Evolutionary conservation across 805 yeast species (phyloP), one percentile per base, ranked within the genome.

Genomic region (Starmerella bombi): DNA sequence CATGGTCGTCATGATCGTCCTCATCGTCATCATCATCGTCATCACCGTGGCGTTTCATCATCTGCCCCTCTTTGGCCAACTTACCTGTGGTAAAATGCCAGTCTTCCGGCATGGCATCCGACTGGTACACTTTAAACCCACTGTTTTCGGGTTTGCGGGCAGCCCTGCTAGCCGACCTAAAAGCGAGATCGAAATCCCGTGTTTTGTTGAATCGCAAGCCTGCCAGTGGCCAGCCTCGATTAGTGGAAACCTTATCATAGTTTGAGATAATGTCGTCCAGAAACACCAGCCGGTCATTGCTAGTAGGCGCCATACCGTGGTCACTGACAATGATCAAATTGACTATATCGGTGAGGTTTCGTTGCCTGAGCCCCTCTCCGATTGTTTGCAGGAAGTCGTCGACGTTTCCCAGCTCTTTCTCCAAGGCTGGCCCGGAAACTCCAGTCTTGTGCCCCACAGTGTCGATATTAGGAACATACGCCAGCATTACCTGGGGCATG

Each of bases 251-350:
- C 42, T 66, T 64, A 2, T 57, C 52, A 45, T 70, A 45, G 35
- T 47, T 45, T 51, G 74, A 75, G 9, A 83, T 59, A 15, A 82
- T 45, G 48, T 84, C 91, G 56, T 84, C 94, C 45, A 86, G 59
- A 46, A 73, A 74, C 1, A 85, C 61, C 9, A 82, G 57, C 44
- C 94, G 62, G 10, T 75, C 72, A 47, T 75, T 71, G 1, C 82
- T 70, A 1, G 93, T 80, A 5, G 94, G 88, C 0, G 93, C 78
- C 94, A 84, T 85, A 9, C 95, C 95, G 57, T 85, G 95, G 58
- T 86, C 95, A 34, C 94, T 81, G 3, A 86, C 80, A 32, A 86
- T 62, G 0, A 88, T 60, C 17, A 86, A 60, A 56, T 88, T 86
- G 16, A 80, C 80, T 32, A 83, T 67, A 18, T 74, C 66, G 0